Conservation (phyloP, 305 asterid genomes). For the Lippia alba region DNA sequence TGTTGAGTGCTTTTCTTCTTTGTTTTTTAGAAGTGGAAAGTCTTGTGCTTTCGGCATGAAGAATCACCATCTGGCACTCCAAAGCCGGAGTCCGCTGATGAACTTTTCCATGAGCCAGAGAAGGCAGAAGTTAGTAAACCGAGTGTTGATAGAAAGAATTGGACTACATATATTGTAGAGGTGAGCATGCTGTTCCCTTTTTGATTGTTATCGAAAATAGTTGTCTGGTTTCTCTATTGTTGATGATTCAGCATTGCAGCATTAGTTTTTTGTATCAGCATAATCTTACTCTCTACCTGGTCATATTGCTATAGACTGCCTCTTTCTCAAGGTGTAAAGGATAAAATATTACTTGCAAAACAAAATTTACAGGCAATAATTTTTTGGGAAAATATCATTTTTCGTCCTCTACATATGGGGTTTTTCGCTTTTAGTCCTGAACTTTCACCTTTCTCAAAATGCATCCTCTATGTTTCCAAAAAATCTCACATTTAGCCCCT, state of each 20-base stretch:
- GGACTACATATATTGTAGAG: slow-evolving; percentile 53
- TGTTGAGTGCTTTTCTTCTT: slow-evolving; percentile 22
- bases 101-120: slow-evolving; percentile 55
- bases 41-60: slow-evolving; percentile 81
- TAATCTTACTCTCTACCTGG: slow-evolving; percentile 11
- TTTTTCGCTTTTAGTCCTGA: no score
- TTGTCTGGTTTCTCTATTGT: slow-evolving; percentile 23
- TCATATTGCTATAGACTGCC: slow-evolving; percentile 9
- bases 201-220: slow-evolving; percentile 20
- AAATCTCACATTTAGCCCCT: no score
- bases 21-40: slow-evolving; percentile 69
- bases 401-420: no score
- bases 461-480: no score
- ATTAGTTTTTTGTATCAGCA: slow-evolving; percentile 13
- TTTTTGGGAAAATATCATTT: no score
- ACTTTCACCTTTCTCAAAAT: no score
- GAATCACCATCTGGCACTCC: slow-evolving; percentile 53
- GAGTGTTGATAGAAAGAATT: slow-evolving; percentile 43
- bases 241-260: slow-evolving; percentile 22
- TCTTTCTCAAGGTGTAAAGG: slow-evolving; percentile 10
- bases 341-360: not conserved
- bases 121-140: slow-evolving; percentile 54
- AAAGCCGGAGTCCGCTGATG: slow-evolving; percentile 57
- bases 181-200: slow-evolving; percentile 43
- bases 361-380: slow-evolving; percentile 6